Conservation (phyloP, 139 green algal species). For the Chlamydomonas asymmetrica region DNA sequence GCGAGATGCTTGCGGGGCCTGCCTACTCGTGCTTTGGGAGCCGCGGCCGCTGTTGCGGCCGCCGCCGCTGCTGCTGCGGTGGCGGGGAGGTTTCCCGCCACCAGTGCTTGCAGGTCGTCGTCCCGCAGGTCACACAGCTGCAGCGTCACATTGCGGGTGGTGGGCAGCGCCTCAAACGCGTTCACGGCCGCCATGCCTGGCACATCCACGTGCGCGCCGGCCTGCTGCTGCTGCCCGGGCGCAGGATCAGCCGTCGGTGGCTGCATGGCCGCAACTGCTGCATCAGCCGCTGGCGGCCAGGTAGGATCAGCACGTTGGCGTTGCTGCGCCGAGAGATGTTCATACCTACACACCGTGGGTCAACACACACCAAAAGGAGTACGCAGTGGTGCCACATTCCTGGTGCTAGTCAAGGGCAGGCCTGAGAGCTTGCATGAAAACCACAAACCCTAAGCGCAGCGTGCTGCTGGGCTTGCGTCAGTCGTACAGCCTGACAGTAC, state of each 20-base stretch:
- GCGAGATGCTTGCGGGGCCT: neutral
- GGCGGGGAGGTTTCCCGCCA: neutral
- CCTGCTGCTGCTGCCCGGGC: neutral
- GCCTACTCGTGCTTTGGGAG: neutral
- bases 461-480: no score
- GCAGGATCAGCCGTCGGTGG: no score
- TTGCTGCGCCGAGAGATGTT: neutral
- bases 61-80: no score
- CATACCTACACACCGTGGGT: no score
- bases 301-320: neutral
- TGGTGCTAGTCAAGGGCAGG: no score
- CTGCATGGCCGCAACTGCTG: neutral
- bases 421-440: no score
- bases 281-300: no score
- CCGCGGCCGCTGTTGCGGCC: no score
- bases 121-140: constrained; percentile 22
- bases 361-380: neutral
- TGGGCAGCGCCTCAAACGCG: constrained; percentile 28
- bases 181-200: neutral
- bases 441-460: no score
- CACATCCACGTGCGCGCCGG: neutral
- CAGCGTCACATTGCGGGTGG: constrained; percentile 1
- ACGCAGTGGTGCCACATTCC: neutral
- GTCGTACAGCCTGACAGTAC: no score
- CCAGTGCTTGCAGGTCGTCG: neutral